Evolutionary conservation across 176 grass and related monocot species (phyloP).

Genomic region (Zoysia pacifica): DNA sequence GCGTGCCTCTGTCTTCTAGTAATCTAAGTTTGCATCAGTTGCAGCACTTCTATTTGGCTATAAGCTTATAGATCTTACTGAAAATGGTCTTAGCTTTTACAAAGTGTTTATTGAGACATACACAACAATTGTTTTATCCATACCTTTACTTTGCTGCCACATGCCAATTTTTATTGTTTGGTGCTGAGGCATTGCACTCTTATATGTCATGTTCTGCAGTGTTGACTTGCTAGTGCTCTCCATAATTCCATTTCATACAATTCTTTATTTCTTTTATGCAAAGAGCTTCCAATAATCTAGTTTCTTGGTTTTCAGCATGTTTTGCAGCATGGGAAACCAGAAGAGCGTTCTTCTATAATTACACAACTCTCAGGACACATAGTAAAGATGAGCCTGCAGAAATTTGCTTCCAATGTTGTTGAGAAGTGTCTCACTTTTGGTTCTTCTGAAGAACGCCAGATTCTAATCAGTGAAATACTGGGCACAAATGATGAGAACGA

Average conservation of each 20-base stretch:
- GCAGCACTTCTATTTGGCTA: neutral
- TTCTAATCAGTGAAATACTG: conserved; percentile 92
- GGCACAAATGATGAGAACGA: conserved; percentile 96
- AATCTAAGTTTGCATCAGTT: conserved; percentile 2
- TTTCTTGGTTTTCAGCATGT: conserved; percentile 73
- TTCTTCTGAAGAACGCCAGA: conserved; percentile 65
- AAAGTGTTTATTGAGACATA: neutral
- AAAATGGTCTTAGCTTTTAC: neutral
- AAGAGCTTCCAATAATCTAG: neutral
- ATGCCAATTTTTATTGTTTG: neutral
- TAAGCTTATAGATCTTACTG: neutral
- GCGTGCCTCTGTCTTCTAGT: neutral
- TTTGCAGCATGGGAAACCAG: conserved; percentile 75
- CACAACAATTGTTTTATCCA: neutral
- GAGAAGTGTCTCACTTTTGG: conserved; percentile 96
- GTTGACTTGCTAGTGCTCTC: neutral
- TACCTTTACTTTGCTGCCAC: neutral
- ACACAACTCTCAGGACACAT: conserved; percentile 82
- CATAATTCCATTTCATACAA: neutral
- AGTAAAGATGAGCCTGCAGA: conserved; percentile 97
- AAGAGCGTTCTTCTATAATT: conserved; percentile 82
- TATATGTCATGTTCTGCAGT: neutral
- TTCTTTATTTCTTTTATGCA: neutral
- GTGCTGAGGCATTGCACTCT: neutral
- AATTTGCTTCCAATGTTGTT: conserved; percentile 95